These are phyloP conservation scores for Sphenostylis stenocarpa DNA, from an alignment of 306 rosid genomes.

Conservation along the genomic window DNA sequence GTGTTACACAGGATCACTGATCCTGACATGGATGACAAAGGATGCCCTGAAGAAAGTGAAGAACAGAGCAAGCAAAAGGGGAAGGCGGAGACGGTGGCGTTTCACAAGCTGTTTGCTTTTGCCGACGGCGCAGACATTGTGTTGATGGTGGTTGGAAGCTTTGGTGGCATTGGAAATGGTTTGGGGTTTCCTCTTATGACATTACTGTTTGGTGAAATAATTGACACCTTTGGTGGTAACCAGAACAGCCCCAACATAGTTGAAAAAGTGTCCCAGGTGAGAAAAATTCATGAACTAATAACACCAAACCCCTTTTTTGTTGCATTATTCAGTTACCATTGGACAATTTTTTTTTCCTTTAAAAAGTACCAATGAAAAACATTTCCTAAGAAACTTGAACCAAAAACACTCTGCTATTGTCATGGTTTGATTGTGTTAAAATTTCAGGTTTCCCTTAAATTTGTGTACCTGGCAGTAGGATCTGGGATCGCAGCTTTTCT, in stretches of 20 bases:
- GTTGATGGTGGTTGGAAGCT: constrained; percentile 59
- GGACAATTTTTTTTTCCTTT: too few relatives aligned
- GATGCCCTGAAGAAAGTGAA: constrained; percentile 24
- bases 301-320: too few relatives aligned
- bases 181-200: constrained; percentile 68
- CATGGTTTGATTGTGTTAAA: background rate
- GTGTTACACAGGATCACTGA: constrained; percentile 20
- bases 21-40: constrained; percentile 46
- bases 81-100: constrained; percentile 52
- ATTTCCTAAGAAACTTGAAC: too few relatives aligned
- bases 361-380: too few relatives aligned
- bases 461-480: constrained; percentile 68
- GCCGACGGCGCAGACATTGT: constrained; percentile 65
- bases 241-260: constrained; percentile 47
- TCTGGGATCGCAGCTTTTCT: constrained; percentile 60
- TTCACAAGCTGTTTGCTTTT: constrained; percentile 65
- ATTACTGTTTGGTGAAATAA: constrained; percentile 61
- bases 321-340: too few relatives aligned
- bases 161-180: constrained; percentile 82
- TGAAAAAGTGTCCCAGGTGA: constrained; percentile 63
- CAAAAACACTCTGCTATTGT: too few relatives aligned
- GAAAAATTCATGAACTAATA: too few relatives aligned
- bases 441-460: constrained; percentile 70
- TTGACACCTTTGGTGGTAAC: constrained; percentile 59
- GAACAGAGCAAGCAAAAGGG: constrained; percentile 42